These are phyloP conservation scores for Colletotrichum lini DNA, from an alignment of 2,329 filamentous ascomycete species.

Conservation along the genomic window DNA sequence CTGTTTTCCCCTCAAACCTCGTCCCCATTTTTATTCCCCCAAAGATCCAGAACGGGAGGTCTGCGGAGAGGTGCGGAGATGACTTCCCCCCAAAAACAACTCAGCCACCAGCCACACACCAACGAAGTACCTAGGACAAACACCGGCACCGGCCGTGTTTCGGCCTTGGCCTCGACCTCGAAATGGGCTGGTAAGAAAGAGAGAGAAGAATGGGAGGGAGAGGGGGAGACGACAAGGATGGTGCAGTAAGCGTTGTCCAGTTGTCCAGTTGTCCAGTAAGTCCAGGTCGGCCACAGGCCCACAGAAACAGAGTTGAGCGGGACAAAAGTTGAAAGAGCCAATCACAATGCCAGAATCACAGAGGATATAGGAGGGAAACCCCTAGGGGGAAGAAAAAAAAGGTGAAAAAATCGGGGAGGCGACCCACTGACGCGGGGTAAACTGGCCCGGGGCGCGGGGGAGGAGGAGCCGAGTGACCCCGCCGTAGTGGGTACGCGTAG, in stretches of 20 bases:
- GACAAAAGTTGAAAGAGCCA: neutral
- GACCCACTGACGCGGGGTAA: slow-evolving; percentile 40
- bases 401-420: slow-evolving; percentile 31
- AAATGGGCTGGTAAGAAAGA: neutral
- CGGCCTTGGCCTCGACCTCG: neutral
- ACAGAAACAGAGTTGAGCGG: neutral
- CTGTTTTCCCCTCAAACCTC: slow-evolving; percentile 32
- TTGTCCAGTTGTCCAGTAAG: too few relatives aligned
- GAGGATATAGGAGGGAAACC: neutral
- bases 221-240: slow-evolving; percentile 1
- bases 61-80: slow-evolving; percentile 33
- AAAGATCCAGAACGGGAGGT: slow-evolving; percentile 17
- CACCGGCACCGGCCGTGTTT: neutral
- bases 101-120: neutral
- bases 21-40: slow-evolving; percentile 17
- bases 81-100: slow-evolving; percentile 31
- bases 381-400: neutral
- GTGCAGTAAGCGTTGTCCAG: neutral
- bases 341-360: neutral
- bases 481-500: neutral
- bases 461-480: slow-evolving; percentile 36
- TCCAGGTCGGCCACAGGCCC: neutral
- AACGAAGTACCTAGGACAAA: neutral
- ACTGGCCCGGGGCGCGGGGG: slow-evolving; percentile 38
- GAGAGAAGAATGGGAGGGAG: neutral